Conservation (phyloP, 2,329 filamentous ascomycete genomes). For the Nemania abortiva region DNA sequence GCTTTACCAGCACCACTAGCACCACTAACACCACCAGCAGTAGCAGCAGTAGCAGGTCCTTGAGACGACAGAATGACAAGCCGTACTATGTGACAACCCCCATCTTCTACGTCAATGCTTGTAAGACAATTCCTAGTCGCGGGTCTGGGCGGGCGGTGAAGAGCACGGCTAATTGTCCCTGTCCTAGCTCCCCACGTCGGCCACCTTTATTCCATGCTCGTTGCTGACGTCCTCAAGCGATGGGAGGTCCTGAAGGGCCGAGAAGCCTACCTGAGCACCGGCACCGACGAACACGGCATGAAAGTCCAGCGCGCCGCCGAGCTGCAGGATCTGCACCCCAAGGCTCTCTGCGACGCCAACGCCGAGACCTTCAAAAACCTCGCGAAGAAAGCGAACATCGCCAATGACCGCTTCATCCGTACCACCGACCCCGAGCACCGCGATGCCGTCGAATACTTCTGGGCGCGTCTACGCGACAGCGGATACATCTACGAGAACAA, state of each 20-base stretch:
- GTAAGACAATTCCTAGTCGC: slow-evolving; percentile 59
- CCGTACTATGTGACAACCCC: slow-evolving; percentile 96
- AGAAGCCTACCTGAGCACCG: slow-evolving; percentile 82
- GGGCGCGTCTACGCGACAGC: slow-evolving; percentile 80
- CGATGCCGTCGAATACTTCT: slow-evolving; percentile 89
- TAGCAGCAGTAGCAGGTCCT: slow-evolving; percentile 5
- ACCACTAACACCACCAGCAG: neutral
- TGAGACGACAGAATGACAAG: slow-evolving; percentile 62
- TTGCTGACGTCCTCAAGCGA: slow-evolving; percentile 91
- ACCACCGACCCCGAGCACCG: slow-evolving; percentile 88
- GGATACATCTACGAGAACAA: slow-evolving; percentile 86
- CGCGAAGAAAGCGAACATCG: slow-evolving; percentile 75
- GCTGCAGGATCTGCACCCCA: slow-evolving; percentile 76
- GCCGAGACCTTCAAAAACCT: slow-evolving; percentile 83
- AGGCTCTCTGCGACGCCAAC: slow-evolving; percentile 89
- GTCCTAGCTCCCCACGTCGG: slow-evolving; percentile 87
- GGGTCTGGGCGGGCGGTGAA: neutral
- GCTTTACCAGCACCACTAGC: slow-evolving; percentile 39
- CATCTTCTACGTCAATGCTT: slow-evolving; percentile 98
- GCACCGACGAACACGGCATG: slow-evolving; percentile 97
- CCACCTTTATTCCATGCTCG: slow-evolving; percentile 92
- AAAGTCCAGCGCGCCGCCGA: slow-evolving; percentile 92
- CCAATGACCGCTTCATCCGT: slow-evolving; percentile 88
- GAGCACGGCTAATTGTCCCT: slow-evolving; percentile 41
- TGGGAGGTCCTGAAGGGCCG: slow-evolving; percentile 84